Evolutionary conservation across 2,329 filamentous ascomycete genomes (phyloP), one percentile per base, ranked within the genome.

Genomic region (Xylariaceae sp.): DNA sequence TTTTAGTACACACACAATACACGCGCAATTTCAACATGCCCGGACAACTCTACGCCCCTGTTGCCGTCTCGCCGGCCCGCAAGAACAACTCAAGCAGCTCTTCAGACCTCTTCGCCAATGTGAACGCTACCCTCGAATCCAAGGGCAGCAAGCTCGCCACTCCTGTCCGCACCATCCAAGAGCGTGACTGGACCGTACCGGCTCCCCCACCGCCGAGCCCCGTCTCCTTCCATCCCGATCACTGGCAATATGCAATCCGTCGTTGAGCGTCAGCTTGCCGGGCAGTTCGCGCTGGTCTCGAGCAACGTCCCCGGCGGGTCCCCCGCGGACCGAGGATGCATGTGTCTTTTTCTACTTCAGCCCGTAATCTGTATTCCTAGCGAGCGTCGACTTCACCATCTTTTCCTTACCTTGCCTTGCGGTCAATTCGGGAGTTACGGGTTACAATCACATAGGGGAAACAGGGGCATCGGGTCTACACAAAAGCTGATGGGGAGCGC

Each of bases 181-280:
- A 82, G 59, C 70, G 78, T 51, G 81, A 85, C 66, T 85, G 83
- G 69, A 73, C 75, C 31, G 81, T 84, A 17, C 82, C 82, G n/a
- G 81, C 82, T 12, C 79, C 82, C 38, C 82, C 82, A 11, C 82
- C 82, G 17, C 81, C 82, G 11, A 83, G 78, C 58, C 82, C 82
- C 7, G 78, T 85, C 62, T 79, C 78, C 68, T 84, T 83, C 62
- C 75, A 78, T 30, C 66, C 70, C 19, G 79, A 83, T 49, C 73
- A 78, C 63, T 82, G 80, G 78, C 70, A 75, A 46, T 65, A 67
- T 33, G 62, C 64, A 18, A 48, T 66, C 40, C 66, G 62, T 54
- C 64, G 61, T 52, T 70, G 55, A 67, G 54, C 40, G 14, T 18
- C 32, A 10, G n/a, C 32, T 35, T 32, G 44, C 33, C 33, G 22